Evolutionary conservation across 345 rosid species (phyloP), one percentile per base, ranked within the genome.

Genomic region (Combretum micranthum): DNA sequence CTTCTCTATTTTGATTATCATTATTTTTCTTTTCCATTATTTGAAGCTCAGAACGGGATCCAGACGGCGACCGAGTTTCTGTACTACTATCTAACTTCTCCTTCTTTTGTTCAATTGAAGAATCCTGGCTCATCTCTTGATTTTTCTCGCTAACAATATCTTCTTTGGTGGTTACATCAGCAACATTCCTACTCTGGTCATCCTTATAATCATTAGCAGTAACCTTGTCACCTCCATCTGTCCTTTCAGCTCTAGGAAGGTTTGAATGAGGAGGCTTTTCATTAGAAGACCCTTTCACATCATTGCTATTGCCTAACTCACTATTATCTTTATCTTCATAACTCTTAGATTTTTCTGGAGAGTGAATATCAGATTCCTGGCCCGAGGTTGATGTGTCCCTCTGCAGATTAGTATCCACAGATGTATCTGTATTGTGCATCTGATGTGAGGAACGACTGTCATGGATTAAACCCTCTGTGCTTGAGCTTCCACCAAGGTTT

Each of bases 1-100:
- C 69, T 69, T 84, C 95, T 51, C 52, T 83, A 50, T 72, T 80
- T 76, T 68, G 82, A 59, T 75, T 68, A 74, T 79, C 75, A 60
- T 21, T 65, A 26, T 72, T 74, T 60, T 73, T 87, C 63, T 66
- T 80, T 73, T 78, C 91, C 60, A 61, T 53, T 44, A 70, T 50
- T 57, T 76, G 84, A 56, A 74, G 59, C 61, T 78, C 92, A 55
- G 84, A 48, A 71, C 78, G 60, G 52, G 75, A 66, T 68, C 52
- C 79, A 4, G 72, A 43, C 49, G 77, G 57, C 16, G 71, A 62
- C 61, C 55, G 69, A 63, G 67, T 64, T 53, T 77, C 90, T 47
- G 68, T 57, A 42, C 23, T 42, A 56, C 46, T 57, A 15, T 61
- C 57, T 32, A 81, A 55, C 59, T 69, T 60, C 51, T 42, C 73